Conservation (phyloP, 768 basidiomycete species). For the Suillus subaureus region DNA sequence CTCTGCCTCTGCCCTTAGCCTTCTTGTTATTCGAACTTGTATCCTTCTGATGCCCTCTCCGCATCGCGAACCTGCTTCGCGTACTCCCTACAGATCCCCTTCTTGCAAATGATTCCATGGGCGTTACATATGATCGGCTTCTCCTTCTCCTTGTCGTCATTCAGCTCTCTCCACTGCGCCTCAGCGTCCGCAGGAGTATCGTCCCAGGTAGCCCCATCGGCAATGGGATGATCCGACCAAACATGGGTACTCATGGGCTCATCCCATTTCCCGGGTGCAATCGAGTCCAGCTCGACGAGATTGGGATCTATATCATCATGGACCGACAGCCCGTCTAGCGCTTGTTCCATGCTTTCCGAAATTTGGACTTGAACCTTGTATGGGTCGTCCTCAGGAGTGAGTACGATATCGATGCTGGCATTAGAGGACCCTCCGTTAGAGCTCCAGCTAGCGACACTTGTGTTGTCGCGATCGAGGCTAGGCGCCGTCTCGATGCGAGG, state of each 20-base stretch:
- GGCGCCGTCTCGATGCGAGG: conserved; percentile 1
- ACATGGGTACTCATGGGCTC: conserved; percentile 4
- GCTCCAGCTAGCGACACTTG: conserved; percentile 23
- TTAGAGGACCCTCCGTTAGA: conserved; percentile 23
- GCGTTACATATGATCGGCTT: conserved; percentile 28
- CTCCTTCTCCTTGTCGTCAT: conserved; percentile 7
- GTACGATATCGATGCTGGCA: conserved; percentile 32
- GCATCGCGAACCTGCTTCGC: conserved; percentile 26
- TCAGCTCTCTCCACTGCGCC: conserved; percentile 20
- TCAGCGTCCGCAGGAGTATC: conserved; percentile 25
- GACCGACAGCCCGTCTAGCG: conserved; percentile 29
- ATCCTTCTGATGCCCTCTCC: conserved; percentile 22
- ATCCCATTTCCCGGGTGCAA: conserved; percentile 28
- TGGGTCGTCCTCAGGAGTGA: conserved; percentile 29
- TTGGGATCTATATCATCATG: conserved; percentile 15
- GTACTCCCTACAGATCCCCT: conserved; percentile 39
- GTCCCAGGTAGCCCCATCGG: conserved; percentile 14
- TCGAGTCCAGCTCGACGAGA: conserved; percentile 23
- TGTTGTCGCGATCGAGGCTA: conserved; percentile 14
- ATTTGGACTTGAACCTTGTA: conserved; percentile 23
- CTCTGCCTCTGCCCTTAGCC: conserved; percentile 9
- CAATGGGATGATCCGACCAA: neutral
- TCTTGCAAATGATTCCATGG: conserved; percentile 38
- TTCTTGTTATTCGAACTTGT: conserved; percentile 18
- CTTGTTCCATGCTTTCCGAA: conserved; percentile 31